These are phyloP conservation scores for Acacia confusa DNA, from an alignment of 306 rosid genomes.

Conservation along the genomic window DNA sequence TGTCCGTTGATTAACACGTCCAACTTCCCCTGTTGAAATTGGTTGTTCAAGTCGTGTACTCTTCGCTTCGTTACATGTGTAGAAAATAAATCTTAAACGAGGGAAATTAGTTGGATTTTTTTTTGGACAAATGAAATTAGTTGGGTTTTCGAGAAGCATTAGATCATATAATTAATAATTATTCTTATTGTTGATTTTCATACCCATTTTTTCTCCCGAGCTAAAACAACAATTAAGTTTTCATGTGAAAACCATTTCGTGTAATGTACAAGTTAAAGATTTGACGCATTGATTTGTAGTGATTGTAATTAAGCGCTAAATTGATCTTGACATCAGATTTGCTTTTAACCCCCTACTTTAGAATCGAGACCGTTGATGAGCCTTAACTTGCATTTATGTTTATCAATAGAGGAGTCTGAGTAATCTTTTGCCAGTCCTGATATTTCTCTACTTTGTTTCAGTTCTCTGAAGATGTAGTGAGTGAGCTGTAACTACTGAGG, in stretches of 20 bases:
- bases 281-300: neutral
- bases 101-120: neutral
- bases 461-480: slow-evolving; percentile 22
- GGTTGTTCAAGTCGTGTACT: neutral
- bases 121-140: too few species aligned
- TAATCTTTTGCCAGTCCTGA: neutral
- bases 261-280: neutral
- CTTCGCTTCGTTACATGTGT: neutral
- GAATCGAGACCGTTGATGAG: slow-evolving; percentile 6
- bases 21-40: neutral
- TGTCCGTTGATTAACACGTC: neutral
- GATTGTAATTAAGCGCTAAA: neutral
- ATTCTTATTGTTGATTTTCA: neutral
- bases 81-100: neutral
- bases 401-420: slow-evolving; percentile 16
- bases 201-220: neutral
- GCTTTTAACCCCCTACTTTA: neutral
- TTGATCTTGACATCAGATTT: slow-evolving; percentile 13
- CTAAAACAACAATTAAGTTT: neutral
- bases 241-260: neutral
- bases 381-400: neutral
- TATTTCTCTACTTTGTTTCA: slow-evolving; percentile 5
- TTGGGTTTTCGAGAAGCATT: neutral
- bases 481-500: neutral
- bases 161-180: too few species aligned